Evolutionary conservation across 2,329 filamentous ascomycete species (phyloP).

Genomic region (Neopestalotiopsis rosae): DNA sequence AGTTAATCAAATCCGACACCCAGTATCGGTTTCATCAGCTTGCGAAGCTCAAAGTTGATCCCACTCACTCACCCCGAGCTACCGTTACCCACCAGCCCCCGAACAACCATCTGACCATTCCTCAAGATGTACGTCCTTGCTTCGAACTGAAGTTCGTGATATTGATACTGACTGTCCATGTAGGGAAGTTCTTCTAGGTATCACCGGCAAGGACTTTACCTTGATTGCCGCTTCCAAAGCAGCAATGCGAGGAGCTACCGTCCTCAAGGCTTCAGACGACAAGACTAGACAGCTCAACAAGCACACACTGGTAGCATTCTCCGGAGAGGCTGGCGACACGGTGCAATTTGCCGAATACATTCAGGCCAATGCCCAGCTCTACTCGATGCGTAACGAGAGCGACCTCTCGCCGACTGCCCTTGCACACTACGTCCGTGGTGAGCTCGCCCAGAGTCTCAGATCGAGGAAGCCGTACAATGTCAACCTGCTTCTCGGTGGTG

Average conservation of each 20-base stretch:
- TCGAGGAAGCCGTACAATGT: slow-evolving; percentile 96
- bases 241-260: slow-evolving; percentile 94
- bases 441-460: slow-evolving; percentile 88
- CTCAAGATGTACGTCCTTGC: slow-evolving; percentile 24
- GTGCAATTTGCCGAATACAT: slow-evolving; percentile 99
- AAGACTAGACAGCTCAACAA: slow-evolving; percentile 94
- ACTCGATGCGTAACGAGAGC: slow-evolving; percentile 96
- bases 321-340: slow-evolving; percentile 95
- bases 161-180: slow-evolving; percentile 23
- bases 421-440: slow-evolving; percentile 90
- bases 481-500: slow-evolving; percentile 92
- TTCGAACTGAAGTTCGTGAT: not conserved
- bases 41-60: slow-evolving; percentile 4
- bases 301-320: slow-evolving; percentile 93
- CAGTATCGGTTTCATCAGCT: not conserved
- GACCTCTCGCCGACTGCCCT: slow-evolving; percentile 89
- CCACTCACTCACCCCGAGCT: not conserved
- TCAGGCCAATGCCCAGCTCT: slow-evolving; percentile 96
- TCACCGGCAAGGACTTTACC: slow-evolving; percentile 99
- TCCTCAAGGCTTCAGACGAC: slow-evolving; percentile 94
- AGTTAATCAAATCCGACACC: not conserved
- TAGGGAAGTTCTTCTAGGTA: slow-evolving; percentile 97
- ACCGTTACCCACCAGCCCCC: slow-evolving; percentile 2
- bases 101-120: not conserved
- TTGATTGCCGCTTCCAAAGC: slow-evolving; percentile 97